Base-by-base conservation (phyloP, 306 rosid genomes). In the Myrica gale region DNA sequence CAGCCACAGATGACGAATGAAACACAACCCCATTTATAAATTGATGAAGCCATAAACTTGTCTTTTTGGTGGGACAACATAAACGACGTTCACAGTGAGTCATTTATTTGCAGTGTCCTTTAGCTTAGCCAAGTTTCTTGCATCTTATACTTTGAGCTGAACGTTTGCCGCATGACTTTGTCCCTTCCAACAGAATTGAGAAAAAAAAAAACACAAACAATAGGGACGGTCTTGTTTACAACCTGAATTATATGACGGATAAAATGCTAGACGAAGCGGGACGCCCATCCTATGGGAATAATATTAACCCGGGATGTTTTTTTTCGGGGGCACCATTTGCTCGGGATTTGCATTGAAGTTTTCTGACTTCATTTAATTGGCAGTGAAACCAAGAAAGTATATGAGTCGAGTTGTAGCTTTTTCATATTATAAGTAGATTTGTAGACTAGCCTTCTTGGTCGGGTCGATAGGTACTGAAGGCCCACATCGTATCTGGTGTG, bases 1-100 rank as follows among this genome's bases (percentile, higher is more conserved):
- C 86, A 41, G 79, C 76, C 63, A 85, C 89, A 9, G 91, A 85
- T 46, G 91, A 84, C 48, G 91, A 87, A 23, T 84, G 76, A 71
- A 69, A 69, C 23, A 44, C 5, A 46, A 69, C 17, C 16, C 37
- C 2, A 41, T 52, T 71, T 46, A 55, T 72, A 51, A 65, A n/a
- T 42, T 42, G 26, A 53, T n/a, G 66, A 76, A 68, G 69, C 62
- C 37, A 53, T 23, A 76, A 62, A 69, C 41, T 1, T 48, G 3
- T 8, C 52, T 45, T 46, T 32, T 32, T 2, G 37, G 37, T 69
- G 67, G 72, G 77, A 80, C 72, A 66, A 51, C 65, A 42, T 79
- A 6, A 6, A 82, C 73, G 11, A 65, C 78, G 71, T 55, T 65
- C 43, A 71, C 62, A 21, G 51, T 17, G 71, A 79, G 60, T 45